Conservation (phyloP, 2,329 filamentous ascomycete species). For the Hypomyces rosellus region DNA sequence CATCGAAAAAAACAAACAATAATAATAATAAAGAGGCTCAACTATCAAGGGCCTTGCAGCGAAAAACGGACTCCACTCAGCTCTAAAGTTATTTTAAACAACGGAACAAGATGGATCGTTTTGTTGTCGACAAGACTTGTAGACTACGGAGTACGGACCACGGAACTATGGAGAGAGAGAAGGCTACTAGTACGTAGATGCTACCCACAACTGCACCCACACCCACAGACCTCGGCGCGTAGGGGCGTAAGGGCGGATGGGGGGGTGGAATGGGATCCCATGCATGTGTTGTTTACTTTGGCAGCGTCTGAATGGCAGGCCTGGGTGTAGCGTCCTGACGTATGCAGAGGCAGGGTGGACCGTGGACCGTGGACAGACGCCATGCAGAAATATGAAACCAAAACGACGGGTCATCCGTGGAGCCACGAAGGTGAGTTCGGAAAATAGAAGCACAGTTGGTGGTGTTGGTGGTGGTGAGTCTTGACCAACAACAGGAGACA, state of each 20-base stretch:
- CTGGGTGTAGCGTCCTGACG: neutral
- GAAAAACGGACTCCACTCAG: neutral
- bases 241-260: neutral
- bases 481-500: too few species aligned
- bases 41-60: neutral
- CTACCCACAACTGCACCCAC: neutral
- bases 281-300: neutral
- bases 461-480: too few species aligned
- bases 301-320: neutral
- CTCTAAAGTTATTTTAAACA: too few species aligned
- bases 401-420: neutral
- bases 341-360: neutral
- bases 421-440: too few species aligned
- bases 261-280: neutral
- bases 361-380: neutral
- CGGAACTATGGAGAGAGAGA: too few species aligned
- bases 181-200: too few species aligned
- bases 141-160: too few species aligned
- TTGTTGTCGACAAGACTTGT: too few species aligned
- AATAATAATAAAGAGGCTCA: neutral
- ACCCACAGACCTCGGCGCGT: neutral
- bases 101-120: too few species aligned
- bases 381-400: constrained; percentile 1
- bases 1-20: neutral
- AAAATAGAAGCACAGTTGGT: too few species aligned